These are phyloP conservation scores for Hymenoscyphus infarciens DNA, from an alignment of 2,329 filamentous ascomycete species.

Conservation along the genomic window DNA sequence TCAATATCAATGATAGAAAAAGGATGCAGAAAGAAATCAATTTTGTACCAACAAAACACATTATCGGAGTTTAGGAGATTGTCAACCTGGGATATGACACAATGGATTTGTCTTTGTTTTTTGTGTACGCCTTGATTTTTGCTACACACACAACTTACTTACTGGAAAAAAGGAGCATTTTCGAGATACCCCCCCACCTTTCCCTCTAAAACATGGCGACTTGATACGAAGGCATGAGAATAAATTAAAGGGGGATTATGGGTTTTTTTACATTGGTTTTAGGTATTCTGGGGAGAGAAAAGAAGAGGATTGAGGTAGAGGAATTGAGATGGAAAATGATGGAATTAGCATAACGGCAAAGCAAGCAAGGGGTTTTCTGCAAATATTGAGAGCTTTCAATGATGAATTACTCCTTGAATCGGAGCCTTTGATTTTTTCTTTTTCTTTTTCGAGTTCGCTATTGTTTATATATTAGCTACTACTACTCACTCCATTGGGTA, in stretches of 20 bases:
- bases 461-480: too few relatives aligned
- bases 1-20: conserved; percentile 26
- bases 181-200: conserved; percentile 26
- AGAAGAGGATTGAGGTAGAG: background rate
- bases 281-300: background rate
- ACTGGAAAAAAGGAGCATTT: conserved; percentile 18
- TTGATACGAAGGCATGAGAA: conserved; percentile 22
- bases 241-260: background rate
- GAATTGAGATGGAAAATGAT: background rate
- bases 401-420: background rate
- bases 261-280: background rate
- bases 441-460: background rate
- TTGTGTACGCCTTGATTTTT: conserved; percentile 11
- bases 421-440: background rate
- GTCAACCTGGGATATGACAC: background rate
- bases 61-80: conserved; percentile 20
- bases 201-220: conserved; percentile 19
- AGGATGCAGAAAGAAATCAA: conserved; percentile 5
- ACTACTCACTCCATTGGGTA: too few relatives aligned
- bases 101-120: conserved; percentile 10
- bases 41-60: conserved; percentile 18
- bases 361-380: background rate
- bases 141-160: conserved; percentile 11
- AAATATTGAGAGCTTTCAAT: background rate
- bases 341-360: background rate